Conservation (phyloP, 768 basidiomycete species). For the Flagelloscypha sp. region DNA sequence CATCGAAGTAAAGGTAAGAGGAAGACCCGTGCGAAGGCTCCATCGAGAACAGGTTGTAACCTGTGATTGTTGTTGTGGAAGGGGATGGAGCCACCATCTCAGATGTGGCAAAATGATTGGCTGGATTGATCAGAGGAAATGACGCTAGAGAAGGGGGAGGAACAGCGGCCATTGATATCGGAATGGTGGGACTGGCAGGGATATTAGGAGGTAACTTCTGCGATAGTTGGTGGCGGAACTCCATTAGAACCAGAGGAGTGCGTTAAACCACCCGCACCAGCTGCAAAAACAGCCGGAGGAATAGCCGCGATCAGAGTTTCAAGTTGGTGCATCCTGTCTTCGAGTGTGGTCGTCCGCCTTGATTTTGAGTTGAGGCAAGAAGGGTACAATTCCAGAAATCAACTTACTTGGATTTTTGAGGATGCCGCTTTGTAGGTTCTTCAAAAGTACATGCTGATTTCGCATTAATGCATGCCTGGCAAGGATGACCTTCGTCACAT, state of each 20-base stretch:
- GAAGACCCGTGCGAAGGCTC: constrained; percentile 51
- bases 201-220: constrained; percentile 18
- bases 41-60: constrained; percentile 36
- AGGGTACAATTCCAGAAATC: constrained; percentile 1
- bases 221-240: constrained; percentile 22
- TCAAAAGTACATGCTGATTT: constrained; percentile 81
- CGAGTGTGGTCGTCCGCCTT: constrained; percentile 74
- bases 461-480: constrained; percentile 79
- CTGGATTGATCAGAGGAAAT: constrained; percentile 75
- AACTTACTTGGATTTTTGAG: constrained; percentile 81
- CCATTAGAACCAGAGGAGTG: constrained; percentile 24
- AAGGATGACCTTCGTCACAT: constrained; percentile 85
- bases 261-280: constrained; percentile 34
- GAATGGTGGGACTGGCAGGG: constrained; percentile 10
- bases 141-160: constrained; percentile 74
- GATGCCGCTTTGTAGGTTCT: constrained; percentile 79
- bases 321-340: constrained; percentile 83
- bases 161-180: constrained; percentile 45
- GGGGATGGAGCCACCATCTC: too few species aligned
- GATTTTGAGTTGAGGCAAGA: constrained; percentile 8
- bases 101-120: constrained; percentile 76
- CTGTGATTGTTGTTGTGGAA: constrained; percentile 34
- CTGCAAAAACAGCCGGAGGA: constrained; percentile 70
- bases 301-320: constrained; percentile 82
- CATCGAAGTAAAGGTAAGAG: constrained; percentile 80